phyloP scores from a whole-genome alignment of 768 basidiomycete genomes.

The Serendipita sp. region DNA sequence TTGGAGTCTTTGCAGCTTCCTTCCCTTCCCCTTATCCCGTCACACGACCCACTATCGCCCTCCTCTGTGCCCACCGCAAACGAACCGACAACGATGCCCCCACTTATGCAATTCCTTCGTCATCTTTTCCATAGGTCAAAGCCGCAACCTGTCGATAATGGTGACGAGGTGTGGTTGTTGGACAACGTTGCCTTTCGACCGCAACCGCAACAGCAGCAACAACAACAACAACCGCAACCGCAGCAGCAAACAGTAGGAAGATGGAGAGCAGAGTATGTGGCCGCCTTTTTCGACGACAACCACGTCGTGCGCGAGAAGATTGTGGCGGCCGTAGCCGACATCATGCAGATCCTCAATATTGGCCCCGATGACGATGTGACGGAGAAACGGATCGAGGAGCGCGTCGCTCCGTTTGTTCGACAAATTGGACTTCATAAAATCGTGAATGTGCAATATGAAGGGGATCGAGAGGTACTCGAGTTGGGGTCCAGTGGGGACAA shows the following conservation, averaged over 20 bases:
- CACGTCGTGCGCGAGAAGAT: neutral
- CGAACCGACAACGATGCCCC: neutral
- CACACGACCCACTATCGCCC: neutral
- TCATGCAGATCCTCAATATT: neutral
- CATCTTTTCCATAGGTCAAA: neutral
- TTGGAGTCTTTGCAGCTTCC: too few species aligned
- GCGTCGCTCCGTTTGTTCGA: neutral
- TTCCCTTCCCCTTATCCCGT: neutral
- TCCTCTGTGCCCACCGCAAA: neutral
- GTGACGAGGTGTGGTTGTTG: neutral
- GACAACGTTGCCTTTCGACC: neutral
- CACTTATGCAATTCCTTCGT: neutral
- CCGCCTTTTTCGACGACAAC: conserved; percentile 2
- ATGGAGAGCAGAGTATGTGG: conserved; percentile 3
- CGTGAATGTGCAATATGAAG: neutral
- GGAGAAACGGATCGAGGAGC: neutral
- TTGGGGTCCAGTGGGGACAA: neutral
- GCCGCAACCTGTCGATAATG: neutral
- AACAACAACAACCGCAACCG: neutral
- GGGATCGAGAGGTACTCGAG: neutral
- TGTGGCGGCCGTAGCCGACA: neutral
- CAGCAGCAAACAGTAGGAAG: too few species aligned
- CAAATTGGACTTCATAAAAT: neutral
- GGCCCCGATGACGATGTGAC: neutral
- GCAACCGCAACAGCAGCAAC: neutral